Base-by-base conservation (phyloP, 306 rosid species). In the Luffa acutangula region DNA sequence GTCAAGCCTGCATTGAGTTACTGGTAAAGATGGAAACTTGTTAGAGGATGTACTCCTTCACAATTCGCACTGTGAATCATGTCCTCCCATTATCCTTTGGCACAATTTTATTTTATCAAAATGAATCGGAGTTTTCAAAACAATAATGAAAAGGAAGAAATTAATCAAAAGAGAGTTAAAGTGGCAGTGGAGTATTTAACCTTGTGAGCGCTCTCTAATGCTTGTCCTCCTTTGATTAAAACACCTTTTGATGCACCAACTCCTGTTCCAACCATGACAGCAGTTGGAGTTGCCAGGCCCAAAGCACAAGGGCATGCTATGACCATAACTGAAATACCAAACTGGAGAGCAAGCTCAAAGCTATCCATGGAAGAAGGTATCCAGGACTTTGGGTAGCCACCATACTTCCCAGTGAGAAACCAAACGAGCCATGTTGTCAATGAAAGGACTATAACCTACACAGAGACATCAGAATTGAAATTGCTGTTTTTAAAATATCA, bases 281-380 rank as follows among this genome's bases (percentile, higher is more conserved):
- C 97, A 6, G 98, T 93, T 18, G 98, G 98, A 54, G 98, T 93
- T 20, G 97, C 98, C 49, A 93, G 88, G 82, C 98, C 98, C 66
- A 91, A 83, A 77, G 98, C 97, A 89, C 98, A 93, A 79, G 98
- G 98, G 81, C 98, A 93, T 9, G 98, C 98, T 79, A 91, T 93
- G 82, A 93, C 98, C 91, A 93, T 88, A 21, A 91, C 95, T 2
- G 97, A 90, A 21, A 93, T 93, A 37, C 95, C 97, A 81, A 93
- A 93, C 86, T 91, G 93, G 69, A 93, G 95, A 42, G 98, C 93
- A 79, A 93, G 93, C 87, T 91, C 98, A 80, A 87, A 91, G 83
- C 92, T 83, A 70, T 86, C 89, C 85, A 87, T 85, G 11, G 93
- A 88, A 18, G 90, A 86, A 42, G 97, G 97, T 57, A 93, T 87